A percentile compares a stretch with the other conserved stretches of the same genome.
Evolutionary conservation across 2,329 filamentous ascomycete species (phyloP).

Genomic region (Penicillium capsulatum): DNA sequence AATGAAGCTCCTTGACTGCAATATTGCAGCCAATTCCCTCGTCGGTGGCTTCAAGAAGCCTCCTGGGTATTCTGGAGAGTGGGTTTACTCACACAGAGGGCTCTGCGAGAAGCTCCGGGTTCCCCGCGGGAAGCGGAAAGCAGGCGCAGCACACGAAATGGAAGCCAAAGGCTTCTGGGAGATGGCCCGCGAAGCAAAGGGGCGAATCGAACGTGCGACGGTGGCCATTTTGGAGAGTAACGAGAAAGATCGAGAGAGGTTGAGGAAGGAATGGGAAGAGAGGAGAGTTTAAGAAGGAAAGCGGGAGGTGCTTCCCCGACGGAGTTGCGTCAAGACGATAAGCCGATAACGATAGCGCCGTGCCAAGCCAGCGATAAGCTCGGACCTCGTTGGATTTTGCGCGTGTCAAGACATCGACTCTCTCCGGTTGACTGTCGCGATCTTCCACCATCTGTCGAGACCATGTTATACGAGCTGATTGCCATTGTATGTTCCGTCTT

Average conservation of each 20-base stretch:
- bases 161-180: conserved; percentile 35
- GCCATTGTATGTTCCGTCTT: conserved; percentile 66
- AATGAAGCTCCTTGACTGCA: neutral
- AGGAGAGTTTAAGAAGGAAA: conserved; percentile 27
- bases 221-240: conserved; percentile 32
- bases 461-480: conserved; percentile 96
- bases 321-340: conserved; percentile 14
- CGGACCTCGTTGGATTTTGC: conserved; percentile 26
- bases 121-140: conserved; percentile 42
- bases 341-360: conserved; percentile 12
- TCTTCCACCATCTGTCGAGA: conserved; percentile 22
- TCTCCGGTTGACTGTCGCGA: conserved; percentile 14
- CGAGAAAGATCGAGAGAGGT: conserved; percentile 8
- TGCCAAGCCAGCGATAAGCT: conserved; percentile 32
- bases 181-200: conserved; percentile 36
- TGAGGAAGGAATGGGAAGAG: conserved; percentile 15
- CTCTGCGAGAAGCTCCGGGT: conserved; percentile 42
- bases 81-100: conserved; percentile 34
- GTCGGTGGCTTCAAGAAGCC: conserved; percentile 1
- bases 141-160: conserved; percentile 31
- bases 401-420: conserved; percentile 16
- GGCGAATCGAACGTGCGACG: conserved; percentile 34
- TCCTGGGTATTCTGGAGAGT: conserved; percentile 1
- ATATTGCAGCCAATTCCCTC: conserved; percentile 8
- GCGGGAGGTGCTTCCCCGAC: conserved; percentile 26